A percentile compares a stretch with the other conserved stretches of the same genome.
Conservation (phyloP, 371 early-diverging fungal species). For the Mucor racemosus region DNA sequence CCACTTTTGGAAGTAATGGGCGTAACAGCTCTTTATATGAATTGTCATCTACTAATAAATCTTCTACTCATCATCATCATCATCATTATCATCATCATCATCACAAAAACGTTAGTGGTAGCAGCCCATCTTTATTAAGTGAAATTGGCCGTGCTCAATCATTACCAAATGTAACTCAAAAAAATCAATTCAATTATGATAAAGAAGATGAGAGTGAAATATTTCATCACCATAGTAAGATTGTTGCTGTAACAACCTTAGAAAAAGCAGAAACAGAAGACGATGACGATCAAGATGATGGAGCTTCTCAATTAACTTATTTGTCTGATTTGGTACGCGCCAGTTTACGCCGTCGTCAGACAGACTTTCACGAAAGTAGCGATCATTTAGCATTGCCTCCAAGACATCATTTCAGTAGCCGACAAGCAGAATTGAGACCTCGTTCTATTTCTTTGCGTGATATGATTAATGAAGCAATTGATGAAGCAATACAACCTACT, state of each 20-base stretch:
- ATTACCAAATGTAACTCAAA: conserved; percentile 8
- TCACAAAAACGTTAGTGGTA: neutral
- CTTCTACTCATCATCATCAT: neutral
- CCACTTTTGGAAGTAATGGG: neutral
- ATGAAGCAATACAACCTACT: neutral
- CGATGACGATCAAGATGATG: neutral
- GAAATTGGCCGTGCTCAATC: conserved; percentile 10
- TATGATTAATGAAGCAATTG: neutral
- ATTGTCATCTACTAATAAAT: neutral
- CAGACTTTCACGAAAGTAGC: neutral
- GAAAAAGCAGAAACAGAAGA: neutral
- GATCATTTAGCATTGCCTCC: conserved; percentile 17
- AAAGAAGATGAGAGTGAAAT: conserved; percentile 22
- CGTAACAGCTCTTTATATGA: neutral
- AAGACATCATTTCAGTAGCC: neutral
- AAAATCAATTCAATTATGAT: neutral
- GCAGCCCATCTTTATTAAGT: neutral
- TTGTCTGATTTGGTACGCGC: neutral
- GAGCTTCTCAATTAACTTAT: conserved; percentile 9
- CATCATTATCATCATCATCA: neutral
- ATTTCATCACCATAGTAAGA: neutral
- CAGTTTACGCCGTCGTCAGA: conserved; percentile 3
- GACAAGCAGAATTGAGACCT: neutral
- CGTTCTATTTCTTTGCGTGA: conserved; percentile 9
- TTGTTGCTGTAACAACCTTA: neutral